Conservation (phyloP, 2,329 filamentous ascomycete genomes). For the Nigrograna mackinnonii region DNA sequence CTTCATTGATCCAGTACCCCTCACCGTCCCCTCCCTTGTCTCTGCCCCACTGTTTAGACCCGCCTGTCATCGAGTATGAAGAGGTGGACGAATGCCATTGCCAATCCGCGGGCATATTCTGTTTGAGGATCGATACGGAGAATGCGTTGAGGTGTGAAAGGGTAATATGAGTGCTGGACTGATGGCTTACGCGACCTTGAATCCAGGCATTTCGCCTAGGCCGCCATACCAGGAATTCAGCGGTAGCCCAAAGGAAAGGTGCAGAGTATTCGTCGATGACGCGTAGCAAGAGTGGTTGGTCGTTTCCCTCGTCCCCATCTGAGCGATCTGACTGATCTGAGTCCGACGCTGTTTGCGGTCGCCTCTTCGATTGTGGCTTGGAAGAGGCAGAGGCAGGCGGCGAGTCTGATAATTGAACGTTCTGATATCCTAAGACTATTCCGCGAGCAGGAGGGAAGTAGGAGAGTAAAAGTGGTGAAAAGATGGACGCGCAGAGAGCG, state of each 20-base stretch:
- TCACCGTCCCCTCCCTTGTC: conserved; percentile 48
- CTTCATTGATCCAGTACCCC: conserved; percentile 76
- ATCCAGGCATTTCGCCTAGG: conserved; percentile 74
- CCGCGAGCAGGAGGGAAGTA: conserved; percentile 75
- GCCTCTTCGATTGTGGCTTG: conserved; percentile 1
- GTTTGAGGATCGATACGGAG: conserved; percentile 82
- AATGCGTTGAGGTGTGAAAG: conserved; percentile 90
- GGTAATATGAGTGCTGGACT: conserved; percentile 86
- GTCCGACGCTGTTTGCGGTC: background rate
- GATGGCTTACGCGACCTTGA: conserved; percentile 81
- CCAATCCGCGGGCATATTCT: conserved; percentile 77
- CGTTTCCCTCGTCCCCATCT: conserved; percentile 5
- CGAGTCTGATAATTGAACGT: conserved; percentile 66
- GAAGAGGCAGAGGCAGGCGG: conserved; percentile 46
- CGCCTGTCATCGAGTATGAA: conserved; percentile 21
- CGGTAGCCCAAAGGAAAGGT: conserved; percentile 85
- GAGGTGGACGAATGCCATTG: conserved; percentile 58
- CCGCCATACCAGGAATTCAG: conserved; percentile 81
- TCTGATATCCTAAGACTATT: conserved; percentile 74
- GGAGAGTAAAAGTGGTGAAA: conserved; percentile 74
- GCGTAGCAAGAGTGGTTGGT: conserved; percentile 18
- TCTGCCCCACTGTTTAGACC: conserved; percentile 32
- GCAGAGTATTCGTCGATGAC: conserved; percentile 73
- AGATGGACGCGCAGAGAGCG: conserved; percentile 72
- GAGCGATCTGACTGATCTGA: background rate